Evolutionary conservation across 2,329 filamentous ascomycete genomes (phyloP), one percentile per base, ranked within the genome.

Genomic region (Furcasterigmium furcatum): DNA sequence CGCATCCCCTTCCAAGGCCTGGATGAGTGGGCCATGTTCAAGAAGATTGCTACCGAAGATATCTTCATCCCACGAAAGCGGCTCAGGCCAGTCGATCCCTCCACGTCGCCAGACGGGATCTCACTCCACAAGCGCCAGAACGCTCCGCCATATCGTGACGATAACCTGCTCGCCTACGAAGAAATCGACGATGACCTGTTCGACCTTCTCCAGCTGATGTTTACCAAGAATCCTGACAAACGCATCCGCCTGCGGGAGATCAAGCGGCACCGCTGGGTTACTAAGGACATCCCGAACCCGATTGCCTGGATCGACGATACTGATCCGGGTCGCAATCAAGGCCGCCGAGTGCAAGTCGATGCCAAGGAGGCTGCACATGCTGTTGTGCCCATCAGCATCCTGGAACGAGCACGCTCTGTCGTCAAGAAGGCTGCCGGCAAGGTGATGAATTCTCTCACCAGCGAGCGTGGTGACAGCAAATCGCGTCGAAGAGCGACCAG

Each of bases 1-100:
- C 88, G 94, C 44, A 88, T 96, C 34, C 94, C 94, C 0, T 99
- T 97, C 61, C 79, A 95, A 55, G 91, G 91, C 41, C 86, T 94
- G 59, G 91, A 95, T 56, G 90, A 95, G 57, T 96, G 87, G 63
- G 87, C 88, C 50, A 86, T 99, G 72, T 96, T 96, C 71, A 82
- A 84, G 53, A 87, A 87, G 52, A 96, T 99, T 54, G 91, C 91
- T 14, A 94, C 88, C 43, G 87, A 94, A 51, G 88, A 95, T n/a
- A 85, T 94, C 5, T 92, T 92, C 65, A 90, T 97, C 44, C 91
- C 94, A 1, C 80, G 77, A 24, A 83, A 83, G 55, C 86, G 94
- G 32, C 75, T 99, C n/a, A 84, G 85, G 56, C 88, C 92, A 2
- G 81, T 85, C 19, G 78, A 84, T 53, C 79, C 80, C 1, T 73